phyloP scores from a whole-genome alignment of 2,329 filamentous ascomycete genomes.

The Botryotinia globosa region DNA sequence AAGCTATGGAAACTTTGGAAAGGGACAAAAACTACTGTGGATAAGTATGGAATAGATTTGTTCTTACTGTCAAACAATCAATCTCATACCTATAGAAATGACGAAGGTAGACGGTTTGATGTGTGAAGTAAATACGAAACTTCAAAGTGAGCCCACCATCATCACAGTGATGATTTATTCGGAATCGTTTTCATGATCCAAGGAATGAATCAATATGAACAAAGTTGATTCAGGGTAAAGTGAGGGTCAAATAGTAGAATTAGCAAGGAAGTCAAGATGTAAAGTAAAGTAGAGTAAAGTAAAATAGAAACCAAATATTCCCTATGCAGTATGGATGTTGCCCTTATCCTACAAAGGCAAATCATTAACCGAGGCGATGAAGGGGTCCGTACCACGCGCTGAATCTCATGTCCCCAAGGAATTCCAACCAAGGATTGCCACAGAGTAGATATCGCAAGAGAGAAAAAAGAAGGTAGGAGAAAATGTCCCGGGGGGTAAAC shows the following conservation, averaged over 20 bases:
- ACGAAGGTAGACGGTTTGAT: background rate
- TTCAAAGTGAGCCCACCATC: background rate
- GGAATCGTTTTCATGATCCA: background rate
- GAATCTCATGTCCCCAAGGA: constrained; percentile 19
- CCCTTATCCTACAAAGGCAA: background rate
- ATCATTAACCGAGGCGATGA: constrained; percentile 12
- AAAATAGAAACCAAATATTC: background rate
- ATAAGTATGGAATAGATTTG: constrained; percentile 11
- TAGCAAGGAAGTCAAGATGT: background rate
- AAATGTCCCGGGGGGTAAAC: constrained; percentile 4
- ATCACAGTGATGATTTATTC: background rate
- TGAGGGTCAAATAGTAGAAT: constrained; percentile 7
- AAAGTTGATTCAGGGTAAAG: constrained; percentile 13
- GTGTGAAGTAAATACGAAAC: background rate
- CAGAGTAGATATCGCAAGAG: background rate
- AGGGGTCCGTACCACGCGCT: constrained; percentile 23
- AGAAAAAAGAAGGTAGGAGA: background rate
- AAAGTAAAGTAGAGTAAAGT: background rate
- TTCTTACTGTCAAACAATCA: background rate
- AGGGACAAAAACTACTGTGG: background rate
- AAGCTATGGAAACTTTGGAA: background rate
- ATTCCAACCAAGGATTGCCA: background rate
- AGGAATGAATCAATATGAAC: background rate
- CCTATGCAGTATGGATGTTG: background rate
- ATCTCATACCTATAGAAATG: constrained; percentile 7